Conservation (phyloP, 768 basidiomycete species). For the Rhodotorula graminis region DNA sequence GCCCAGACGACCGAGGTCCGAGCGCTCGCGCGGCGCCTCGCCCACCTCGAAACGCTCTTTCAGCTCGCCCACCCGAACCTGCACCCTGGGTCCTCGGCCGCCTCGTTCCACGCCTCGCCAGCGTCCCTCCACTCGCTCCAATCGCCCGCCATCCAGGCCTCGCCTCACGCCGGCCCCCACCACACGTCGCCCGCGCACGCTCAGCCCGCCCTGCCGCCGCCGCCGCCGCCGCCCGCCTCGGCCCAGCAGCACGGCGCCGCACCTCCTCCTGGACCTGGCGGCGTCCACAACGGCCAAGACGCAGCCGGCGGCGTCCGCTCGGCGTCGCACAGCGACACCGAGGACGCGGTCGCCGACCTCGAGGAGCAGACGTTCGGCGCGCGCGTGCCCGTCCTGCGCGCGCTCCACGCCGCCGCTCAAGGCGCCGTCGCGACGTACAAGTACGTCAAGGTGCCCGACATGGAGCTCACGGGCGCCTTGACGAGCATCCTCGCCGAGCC, state of each 20-base stretch:
- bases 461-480: conserved; percentile 26
- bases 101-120: background rate
- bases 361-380: conserved; percentile 37
- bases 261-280: background rate
- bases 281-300: background rate
- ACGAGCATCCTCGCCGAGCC: conserved; percentile 37
- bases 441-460: conserved; percentile 9
- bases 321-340: conserved; percentile 24
- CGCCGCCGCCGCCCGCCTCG: too few species aligned
- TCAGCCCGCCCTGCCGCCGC: too few species aligned
- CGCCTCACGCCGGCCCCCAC: background rate
- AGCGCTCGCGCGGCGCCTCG: conserved; percentile 26
- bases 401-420: conserved; percentile 20
- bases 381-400: conserved; percentile 26
- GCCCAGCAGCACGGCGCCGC: too few species aligned
- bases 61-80: conserved; percentile 10
- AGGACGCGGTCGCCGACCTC: conserved; percentile 30
- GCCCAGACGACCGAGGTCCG: conserved; percentile 32
- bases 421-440: background rate
- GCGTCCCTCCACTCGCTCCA: conserved; percentile 7
- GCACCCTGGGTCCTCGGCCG: background rate
- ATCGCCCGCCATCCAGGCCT: conserved; percentile 5
- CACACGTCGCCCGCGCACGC: background rate
- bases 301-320: background rate
- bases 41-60: conserved; percentile 34